A percentile compares a stretch with the other conserved stretches of the same genome.
Conservation (phyloP, 805 yeast species). For the Cyberlindnera nakhonratchasimensis region DNA sequence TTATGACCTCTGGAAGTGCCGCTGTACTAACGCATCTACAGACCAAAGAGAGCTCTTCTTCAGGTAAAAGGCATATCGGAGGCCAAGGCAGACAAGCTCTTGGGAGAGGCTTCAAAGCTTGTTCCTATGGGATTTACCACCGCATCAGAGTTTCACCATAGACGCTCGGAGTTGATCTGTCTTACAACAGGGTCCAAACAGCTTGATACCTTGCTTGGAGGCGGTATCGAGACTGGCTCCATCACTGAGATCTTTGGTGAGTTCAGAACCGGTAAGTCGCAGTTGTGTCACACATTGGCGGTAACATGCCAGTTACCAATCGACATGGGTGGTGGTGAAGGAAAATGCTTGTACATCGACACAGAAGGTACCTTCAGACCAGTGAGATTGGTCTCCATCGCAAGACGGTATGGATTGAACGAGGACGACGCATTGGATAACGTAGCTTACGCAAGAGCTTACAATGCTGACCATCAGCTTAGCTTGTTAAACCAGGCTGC, state of each 20-base stretch:
- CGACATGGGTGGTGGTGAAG: slow-evolving; percentile 98
- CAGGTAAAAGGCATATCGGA: slow-evolving; percentile 91
- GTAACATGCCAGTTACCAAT: slow-evolving; percentile 95
- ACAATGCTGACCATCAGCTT: slow-evolving; percentile 94
- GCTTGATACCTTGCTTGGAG: slow-evolving; percentile 88
- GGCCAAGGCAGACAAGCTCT: slow-evolving; percentile 84
- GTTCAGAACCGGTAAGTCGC: slow-evolving; percentile 96
- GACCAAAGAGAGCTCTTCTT: slow-evolving; percentile 72
- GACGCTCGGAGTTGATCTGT: slow-evolving; percentile 87
- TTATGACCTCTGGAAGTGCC: too few species aligned
- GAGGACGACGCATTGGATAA: slow-evolving; percentile 95
- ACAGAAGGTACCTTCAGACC: slow-evolving; percentile 98
- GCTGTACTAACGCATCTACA: slow-evolving; percentile 15
- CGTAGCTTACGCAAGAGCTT: slow-evolving; percentile 96
- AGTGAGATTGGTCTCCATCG: slow-evolving; percentile 81
- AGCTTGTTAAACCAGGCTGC: slow-evolving; percentile 87
- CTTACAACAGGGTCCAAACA: slow-evolving; percentile 95
- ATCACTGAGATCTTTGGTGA: slow-evolving; percentile 97
- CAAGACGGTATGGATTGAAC: slow-evolving; percentile 85
- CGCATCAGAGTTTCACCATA: slow-evolving; percentile 87
- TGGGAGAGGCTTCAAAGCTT: slow-evolving; percentile 76
- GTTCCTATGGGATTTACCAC: slow-evolving; percentile 98
- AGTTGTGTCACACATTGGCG: slow-evolving; percentile 92
- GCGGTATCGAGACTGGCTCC: slow-evolving; percentile 96
- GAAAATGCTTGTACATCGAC: slow-evolving; percentile 92